Percentiles rank a stretch among this genome's conserved stretches.
These are phyloP conservation scores for Xylogone sp. DNA, from an alignment of 2,329 filamentous ascomycete genomes.

Conservation along the genomic window DNA sequence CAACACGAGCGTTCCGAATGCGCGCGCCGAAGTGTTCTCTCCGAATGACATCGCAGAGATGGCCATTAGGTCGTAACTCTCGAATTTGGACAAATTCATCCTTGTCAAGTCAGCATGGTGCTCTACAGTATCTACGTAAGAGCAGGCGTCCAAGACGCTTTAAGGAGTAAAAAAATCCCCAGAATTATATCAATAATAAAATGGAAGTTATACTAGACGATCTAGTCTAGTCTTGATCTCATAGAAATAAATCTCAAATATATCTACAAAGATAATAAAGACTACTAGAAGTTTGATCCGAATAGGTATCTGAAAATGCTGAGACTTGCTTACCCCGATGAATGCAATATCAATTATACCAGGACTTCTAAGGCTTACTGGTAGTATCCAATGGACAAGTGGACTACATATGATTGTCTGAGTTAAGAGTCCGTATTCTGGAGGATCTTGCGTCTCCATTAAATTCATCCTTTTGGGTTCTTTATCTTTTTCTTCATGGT, in stretches of 20 bases:
- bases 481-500: constrained; percentile 28
- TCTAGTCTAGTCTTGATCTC: background rate
- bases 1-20: constrained; percentile 74
- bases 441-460: constrained; percentile 33
- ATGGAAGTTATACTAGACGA: background rate
- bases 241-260: background rate
- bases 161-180: no score
- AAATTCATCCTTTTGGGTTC: constrained; percentile 26
- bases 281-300: constrained; percentile 1
- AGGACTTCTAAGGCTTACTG: constrained; percentile 69
- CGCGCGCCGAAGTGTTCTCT: constrained; percentile 75
- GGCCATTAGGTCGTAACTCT: constrained; percentile 65
- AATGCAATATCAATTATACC: constrained; percentile 79
- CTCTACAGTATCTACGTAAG: background rate
- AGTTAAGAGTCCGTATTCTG: constrained; percentile 69
- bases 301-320: constrained; percentile 4
- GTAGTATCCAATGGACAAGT: constrained; percentile 70
- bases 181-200: no score
- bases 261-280: constrained; percentile 1
- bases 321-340: constrained; percentile 62
- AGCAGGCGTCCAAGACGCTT: no score
- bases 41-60: constrained; percentile 70
- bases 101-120: constrained; percentile 35
- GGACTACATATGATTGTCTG: constrained; percentile 76
- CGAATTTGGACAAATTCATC: constrained; percentile 79